phyloP scores from a whole-genome alignment of 805 yeast species.

The Saccharomycopsis sp. region DNA sequence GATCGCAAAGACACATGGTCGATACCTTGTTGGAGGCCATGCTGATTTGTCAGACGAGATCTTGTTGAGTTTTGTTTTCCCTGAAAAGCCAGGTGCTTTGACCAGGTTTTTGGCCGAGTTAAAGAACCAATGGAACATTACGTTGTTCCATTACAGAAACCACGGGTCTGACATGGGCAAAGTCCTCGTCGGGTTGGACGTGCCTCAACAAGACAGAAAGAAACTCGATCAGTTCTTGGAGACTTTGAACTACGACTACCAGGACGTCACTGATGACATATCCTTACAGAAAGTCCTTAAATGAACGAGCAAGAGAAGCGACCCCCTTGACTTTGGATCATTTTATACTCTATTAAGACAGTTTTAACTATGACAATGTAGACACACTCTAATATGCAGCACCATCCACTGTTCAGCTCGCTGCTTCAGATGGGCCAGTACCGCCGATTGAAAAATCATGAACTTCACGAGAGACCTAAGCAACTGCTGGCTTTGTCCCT shows the following conservation, averaged over 20 bases:
- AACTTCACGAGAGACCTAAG: too few species aligned
- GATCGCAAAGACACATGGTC: slow-evolving; percentile 92
- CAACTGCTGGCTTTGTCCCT: too few species aligned
- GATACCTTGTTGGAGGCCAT: slow-evolving; percentile 93
- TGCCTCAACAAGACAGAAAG: slow-evolving; percentile 62
- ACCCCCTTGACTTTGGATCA: not conserved
- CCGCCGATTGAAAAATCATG: too few species aligned
- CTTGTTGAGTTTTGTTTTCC: slow-evolving; percentile 83
- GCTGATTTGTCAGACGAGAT: slow-evolving; percentile 68
- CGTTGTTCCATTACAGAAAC: slow-evolving; percentile 93
- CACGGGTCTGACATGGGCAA: slow-evolving; percentile 95
- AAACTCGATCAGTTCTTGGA: slow-evolving; percentile 64
- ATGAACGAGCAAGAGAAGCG: too few species aligned
- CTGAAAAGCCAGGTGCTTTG: slow-evolving; percentile 95
- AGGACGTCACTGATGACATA: slow-evolving; percentile 77
- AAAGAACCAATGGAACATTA: slow-evolving; percentile 80
- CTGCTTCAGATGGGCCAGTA: too few species aligned
- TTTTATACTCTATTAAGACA: too few species aligned
- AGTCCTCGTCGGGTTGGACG: slow-evolving; percentile 82
- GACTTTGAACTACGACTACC: slow-evolving; percentile 65
- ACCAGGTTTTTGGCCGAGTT: slow-evolving; percentile 67
- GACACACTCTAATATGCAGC: not conserved
- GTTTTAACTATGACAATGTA: not conserved
- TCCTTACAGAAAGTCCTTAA: slow-evolving; percentile 78
- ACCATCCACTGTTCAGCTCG: too few species aligned